Evolutionary conservation across 2,329 filamentous ascomycete species (phyloP), one percentile per base, ranked within the genome.

Genomic region (Elsinoe arachidis): DNA sequence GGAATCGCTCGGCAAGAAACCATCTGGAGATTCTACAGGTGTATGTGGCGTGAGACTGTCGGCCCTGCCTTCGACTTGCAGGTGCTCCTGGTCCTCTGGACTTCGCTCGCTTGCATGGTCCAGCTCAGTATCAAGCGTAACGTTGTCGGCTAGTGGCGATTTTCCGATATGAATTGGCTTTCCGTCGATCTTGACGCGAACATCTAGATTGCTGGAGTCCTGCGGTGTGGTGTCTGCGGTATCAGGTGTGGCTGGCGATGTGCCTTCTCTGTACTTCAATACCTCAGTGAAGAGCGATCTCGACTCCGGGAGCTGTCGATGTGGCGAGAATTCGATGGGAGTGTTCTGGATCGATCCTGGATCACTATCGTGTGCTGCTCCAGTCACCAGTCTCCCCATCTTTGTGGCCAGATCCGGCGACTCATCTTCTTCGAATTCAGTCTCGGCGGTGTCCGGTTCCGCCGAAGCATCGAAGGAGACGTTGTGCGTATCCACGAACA

Each of bases 351-450:
- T 56, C 5, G 41, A 47, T 15, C 17, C 49, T 14, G 38, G 19
- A 6, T 34, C 37, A 14, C 49, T 53, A 5, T 53, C 49, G 3
- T 35, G 9, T 21, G 49, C 33, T 9, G 49, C 37, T 21, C 12
- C 19, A 39, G 23, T 35, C 9, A 34, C 49, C 9, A 53, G 14
- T 6, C 26, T 33, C 2, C 49, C 49, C 26, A 53, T 53, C 34
- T 35, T 53, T 9, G 34, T 34, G 3, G 49, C 49, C 17, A 53
- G 21, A 46, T 46, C 39, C 21, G 56, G 44, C 11, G 55, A 52
- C 64, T 87, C 84, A 47, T 73, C 70, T 12, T 63, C 65, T 57
- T 77, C 74, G 49, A 77, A 74, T 46, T 73, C 71, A 2, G 73
- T 76, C 12, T 66, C 64, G 15, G 69, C 69, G 23, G 72, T 73